phyloP scores from a whole-genome alignment of 805 yeast genomes.

The Gaillardinia entomophila region DNA sequence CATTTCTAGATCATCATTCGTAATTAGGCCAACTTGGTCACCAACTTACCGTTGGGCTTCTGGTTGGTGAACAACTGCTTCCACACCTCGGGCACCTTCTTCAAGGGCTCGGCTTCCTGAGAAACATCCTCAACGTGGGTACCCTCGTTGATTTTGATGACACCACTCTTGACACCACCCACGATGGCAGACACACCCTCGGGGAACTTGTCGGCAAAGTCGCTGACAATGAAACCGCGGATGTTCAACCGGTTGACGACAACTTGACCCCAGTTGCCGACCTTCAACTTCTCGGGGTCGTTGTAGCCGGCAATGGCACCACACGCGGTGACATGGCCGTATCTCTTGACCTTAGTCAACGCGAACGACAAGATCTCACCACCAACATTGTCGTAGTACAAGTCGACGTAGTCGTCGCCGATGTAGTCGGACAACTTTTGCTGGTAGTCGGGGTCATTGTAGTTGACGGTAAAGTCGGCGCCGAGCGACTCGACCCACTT shows the following conservation, averaged over 20 bases:
- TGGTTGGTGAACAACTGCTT: conserved; percentile 37
- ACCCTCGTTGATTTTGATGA: conserved; percentile 29
- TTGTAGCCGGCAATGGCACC: conserved; percentile 61
- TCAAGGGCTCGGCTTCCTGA: conserved; percentile 19
- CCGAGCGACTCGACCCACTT: conserved; percentile 50
- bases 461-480: conserved; percentile 49
- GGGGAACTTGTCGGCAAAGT: conserved; percentile 32
- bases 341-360: conserved; percentile 28
- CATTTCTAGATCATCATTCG: no score
- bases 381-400: conserved; percentile 61
- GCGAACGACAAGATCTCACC: conserved; percentile 50
- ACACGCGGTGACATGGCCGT: conserved; percentile 50
- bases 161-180: conserved; percentile 35
- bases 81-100: conserved; percentile 44
- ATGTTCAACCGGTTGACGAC: conserved; percentile 47
- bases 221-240: conserved; percentile 49
- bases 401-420: conserved; percentile 45
- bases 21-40: conserved; percentile 45
- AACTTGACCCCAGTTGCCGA: conserved; percentile 38
- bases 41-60: conserved; percentile 45
- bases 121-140: conserved; percentile 24
- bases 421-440: conserved; percentile 22
- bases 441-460: conserved; percentile 33
- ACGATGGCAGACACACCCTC: conserved; percentile 31
- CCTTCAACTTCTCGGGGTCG: conserved; percentile 27